Evolutionary conservation across 2,329 filamentous ascomycete genomes (phyloP).

Genomic region (Pseudogymnoascus sp.): DNA sequence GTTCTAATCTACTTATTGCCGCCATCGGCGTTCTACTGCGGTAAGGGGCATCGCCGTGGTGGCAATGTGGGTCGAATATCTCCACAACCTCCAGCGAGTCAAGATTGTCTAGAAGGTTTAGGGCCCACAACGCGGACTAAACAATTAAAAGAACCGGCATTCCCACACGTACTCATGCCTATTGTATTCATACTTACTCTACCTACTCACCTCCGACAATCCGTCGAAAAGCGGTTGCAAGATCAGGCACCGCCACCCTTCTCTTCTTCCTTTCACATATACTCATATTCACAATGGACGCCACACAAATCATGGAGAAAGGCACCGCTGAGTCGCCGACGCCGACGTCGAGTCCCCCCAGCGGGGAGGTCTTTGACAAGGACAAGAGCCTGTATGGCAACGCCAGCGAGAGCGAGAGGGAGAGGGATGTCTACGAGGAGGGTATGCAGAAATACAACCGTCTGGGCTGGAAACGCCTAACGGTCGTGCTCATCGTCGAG

Average conservation of each 20-base stretch:
- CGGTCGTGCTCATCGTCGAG: conserved; percentile 43
- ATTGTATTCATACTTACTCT: background rate
- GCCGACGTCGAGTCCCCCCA: background rate
- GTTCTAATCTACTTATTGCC: background rate
- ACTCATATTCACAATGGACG: conserved; percentile 2
- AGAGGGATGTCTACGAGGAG: conserved; percentile 14
- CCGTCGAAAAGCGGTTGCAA: conserved; percentile 1
- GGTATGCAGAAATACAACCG: conserved; percentile 19
- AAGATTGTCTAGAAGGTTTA: conserved; percentile 6
- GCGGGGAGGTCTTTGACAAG: background rate
- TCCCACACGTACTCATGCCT: background rate
- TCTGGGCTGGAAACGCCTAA: conserved; percentile 42
- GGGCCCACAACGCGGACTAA: background rate
- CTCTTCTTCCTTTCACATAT: background rate
- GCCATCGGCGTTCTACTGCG: background rate
- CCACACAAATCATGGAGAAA: background rate
- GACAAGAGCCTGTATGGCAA: conserved; percentile 9
- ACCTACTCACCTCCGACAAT: background rate
- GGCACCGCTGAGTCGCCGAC: background rate
- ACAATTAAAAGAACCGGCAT: conserved; percentile 2
- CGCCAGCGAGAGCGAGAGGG: conserved; percentile 14
- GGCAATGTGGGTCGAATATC: conserved; percentile 1
- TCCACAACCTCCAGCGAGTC: conserved; percentile 6
- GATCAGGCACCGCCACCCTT: background rate
- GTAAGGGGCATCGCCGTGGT: conserved; percentile 1